Conservation (phyloP, 257 asterid genomes). For the Solanum rostratum region DNA sequence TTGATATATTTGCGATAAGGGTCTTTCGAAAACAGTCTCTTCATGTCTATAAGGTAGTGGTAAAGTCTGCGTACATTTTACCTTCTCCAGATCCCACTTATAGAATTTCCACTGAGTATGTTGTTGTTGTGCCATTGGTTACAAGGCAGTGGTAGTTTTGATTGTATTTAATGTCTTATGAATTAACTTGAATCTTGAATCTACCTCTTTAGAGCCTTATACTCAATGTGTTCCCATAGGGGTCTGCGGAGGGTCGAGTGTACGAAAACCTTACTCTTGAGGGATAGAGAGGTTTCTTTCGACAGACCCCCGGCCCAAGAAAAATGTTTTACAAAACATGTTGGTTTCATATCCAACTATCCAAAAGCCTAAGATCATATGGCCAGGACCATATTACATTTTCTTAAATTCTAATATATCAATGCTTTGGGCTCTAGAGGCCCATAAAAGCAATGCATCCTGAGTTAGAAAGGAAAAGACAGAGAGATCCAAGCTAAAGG, state of each 20-base stretch:
- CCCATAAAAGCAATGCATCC: neutral
- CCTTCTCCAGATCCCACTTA: too few relatives aligned
- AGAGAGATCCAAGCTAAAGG: neutral
- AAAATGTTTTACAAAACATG: neutral
- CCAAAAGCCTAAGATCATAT: neutral
- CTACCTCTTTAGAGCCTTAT: too few relatives aligned
- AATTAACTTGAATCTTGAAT: neutral
- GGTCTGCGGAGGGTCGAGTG: too few relatives aligned
- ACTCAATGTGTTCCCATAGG: neutral
- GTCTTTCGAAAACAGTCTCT: fast-evolving
- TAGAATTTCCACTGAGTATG: too few relatives aligned
- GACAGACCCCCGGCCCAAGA: neutral
- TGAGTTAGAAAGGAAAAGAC: neutral
- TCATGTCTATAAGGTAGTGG: too few relatives aligned
- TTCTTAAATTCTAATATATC: neutral
- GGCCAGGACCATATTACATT: neutral
- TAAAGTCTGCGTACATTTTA: too few relatives aligned
- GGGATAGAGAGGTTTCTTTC: neutral
- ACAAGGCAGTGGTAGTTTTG: neutral
- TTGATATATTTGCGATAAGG: too few relatives aligned
- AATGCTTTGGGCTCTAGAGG: neutral
- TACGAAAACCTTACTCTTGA: neutral
- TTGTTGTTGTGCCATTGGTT: too few relatives aligned
- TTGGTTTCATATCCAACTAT: neutral
- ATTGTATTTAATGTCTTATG: neutral